phyloP scores from a whole-genome alignment of 768 basidiomycete genomes.

The Dacryopinax primogenitus region DNA sequence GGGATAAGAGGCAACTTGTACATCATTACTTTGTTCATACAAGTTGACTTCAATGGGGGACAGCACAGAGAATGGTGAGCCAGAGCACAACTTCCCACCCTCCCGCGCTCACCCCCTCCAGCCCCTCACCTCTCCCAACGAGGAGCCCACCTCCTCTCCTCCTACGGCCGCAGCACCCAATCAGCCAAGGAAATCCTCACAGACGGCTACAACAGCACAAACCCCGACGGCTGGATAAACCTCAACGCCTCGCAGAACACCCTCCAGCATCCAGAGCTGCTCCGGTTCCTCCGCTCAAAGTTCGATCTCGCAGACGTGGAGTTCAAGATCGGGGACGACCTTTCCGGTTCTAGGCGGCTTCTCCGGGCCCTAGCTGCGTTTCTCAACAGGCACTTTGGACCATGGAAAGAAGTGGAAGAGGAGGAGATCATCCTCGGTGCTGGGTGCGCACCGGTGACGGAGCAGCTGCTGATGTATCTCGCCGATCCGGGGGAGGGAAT shows the following conservation, averaged over 20 bases:
- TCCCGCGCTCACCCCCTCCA: background rate
- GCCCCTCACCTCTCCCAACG: background rate
- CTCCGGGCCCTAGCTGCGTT: background rate
- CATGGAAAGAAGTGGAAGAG: background rate
- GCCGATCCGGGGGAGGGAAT: background rate
- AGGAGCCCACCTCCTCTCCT: background rate
- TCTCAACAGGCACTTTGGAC: background rate
- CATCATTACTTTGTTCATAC: too few species aligned
- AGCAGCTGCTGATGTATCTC: background rate
- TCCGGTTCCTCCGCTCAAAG: background rate
- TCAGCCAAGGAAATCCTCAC: background rate
- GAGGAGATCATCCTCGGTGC: background rate
- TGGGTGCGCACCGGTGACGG: background rate
- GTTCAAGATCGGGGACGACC: background rate
- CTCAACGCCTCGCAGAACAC: conserved; percentile 4
- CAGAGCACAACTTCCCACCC: too few species aligned
- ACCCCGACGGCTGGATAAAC: background rate
- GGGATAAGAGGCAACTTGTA: too few species aligned
- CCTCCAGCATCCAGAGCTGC: background rate
- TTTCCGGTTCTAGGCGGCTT: background rate
- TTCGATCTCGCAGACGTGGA: background rate
- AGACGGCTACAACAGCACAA: background rate
- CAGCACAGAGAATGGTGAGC: too few species aligned
- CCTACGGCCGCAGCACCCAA: background rate
- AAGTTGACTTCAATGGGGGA: too few species aligned